Evolutionary conservation across 768 basidiomycete species (phyloP).

Genomic region (Rhizopogon sp.): DNA sequence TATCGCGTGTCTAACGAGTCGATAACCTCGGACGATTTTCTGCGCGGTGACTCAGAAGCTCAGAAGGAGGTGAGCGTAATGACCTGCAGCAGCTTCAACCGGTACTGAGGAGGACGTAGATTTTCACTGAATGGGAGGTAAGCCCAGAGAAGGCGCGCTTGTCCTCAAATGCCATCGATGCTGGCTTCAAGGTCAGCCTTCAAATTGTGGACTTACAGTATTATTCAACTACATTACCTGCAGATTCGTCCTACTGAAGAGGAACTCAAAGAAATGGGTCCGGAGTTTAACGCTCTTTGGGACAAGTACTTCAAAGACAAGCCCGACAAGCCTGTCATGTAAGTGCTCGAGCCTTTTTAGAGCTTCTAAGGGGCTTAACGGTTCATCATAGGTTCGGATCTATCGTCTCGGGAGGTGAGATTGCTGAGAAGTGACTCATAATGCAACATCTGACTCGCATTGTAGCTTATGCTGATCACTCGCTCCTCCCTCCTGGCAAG

Average conservation of each 20-base stretch:
- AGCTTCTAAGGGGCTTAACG: neutral
- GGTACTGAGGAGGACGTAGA: constrained; percentile 18
- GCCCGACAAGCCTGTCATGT: constrained; percentile 77
- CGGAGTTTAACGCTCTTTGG: constrained; percentile 67
- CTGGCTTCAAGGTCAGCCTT: constrained; percentile 57
- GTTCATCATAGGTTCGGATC: constrained; percentile 45
- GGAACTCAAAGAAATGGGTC: constrained; percentile 75
- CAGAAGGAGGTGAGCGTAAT: constrained; percentile 42
- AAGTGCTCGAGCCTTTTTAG: constrained; percentile 11
- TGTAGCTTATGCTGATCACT: constrained; percentile 64
- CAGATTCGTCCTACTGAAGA: constrained; percentile 66
- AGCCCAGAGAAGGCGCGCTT: constrained; percentile 65
- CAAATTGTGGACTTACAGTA: neutral
- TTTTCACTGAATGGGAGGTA: constrained; percentile 61
- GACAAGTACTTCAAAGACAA: constrained; percentile 73
- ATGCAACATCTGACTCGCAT: neutral
- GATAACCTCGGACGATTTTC: constrained; percentile 61
- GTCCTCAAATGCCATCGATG: constrained; percentile 69
- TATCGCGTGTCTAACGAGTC: constrained; percentile 66
- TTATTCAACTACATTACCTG: neutral
- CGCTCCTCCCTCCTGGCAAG: constrained; percentile 65
- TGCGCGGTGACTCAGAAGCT: constrained; percentile 57
- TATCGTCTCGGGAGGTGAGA: constrained; percentile 54
- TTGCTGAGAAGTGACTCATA: neutral
- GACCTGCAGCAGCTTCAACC: neutral